Evolutionary conservation across 768 basidiomycete genomes (phyloP).

Genomic region (Lentinula raphanica): DNA sequence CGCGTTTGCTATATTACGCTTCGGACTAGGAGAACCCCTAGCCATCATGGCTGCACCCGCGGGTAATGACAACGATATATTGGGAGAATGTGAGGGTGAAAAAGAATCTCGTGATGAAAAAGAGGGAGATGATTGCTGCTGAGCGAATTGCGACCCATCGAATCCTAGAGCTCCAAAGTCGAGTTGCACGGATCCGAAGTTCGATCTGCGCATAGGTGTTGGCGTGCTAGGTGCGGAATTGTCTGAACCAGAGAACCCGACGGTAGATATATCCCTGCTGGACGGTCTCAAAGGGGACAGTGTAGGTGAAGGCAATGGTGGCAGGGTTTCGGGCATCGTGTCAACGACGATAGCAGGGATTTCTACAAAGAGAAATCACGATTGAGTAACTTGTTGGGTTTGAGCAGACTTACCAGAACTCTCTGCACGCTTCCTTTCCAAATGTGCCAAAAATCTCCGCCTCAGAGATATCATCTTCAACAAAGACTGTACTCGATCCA

Average conservation of each 20-base stretch:
- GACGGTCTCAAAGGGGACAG: constrained; percentile 17
- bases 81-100: constrained; percentile 29
- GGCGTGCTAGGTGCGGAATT: constrained; percentile 31
- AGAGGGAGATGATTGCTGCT: neutral
- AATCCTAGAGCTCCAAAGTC: constrained; percentile 1
- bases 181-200: constrained; percentile 1
- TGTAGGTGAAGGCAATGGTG: constrained; percentile 13
- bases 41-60: neutral
- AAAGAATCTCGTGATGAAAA: neutral
- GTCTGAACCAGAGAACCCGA: constrained; percentile 19
- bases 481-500: constrained; percentile 79
- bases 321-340: constrained; percentile 47
- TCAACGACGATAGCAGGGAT: constrained; percentile 73
- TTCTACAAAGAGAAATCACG: constrained; percentile 34
- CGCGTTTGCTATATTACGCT: constrained; percentile 21
- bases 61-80: constrained; percentile 37
- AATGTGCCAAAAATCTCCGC: constrained; percentile 54
- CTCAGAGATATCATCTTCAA: constrained; percentile 73
- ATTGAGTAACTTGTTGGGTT: constrained; percentile 30
- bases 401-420: constrained; percentile 20
- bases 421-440: constrained; percentile 35
- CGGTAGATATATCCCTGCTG: constrained; percentile 53
- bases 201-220: constrained; percentile 25
- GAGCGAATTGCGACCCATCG: neutral
- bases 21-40: neutral